Evolutionary conservation across 2,329 filamentous ascomycete genomes (phyloP).

Genomic region (Elsinoe necatrix): DNA sequence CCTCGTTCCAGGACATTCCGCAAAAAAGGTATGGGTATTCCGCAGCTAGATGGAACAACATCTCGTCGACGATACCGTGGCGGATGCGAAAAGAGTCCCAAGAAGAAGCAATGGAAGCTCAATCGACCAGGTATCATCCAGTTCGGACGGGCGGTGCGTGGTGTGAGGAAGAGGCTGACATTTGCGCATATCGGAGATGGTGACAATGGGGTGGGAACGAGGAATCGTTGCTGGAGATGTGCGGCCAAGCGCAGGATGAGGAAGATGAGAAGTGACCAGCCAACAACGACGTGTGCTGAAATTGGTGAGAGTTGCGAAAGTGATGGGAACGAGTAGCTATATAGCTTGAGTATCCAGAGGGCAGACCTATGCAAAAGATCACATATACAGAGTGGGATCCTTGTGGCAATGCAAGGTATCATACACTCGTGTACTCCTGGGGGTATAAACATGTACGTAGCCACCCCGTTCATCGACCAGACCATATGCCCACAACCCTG

Average conservation of each 20-base stretch:
- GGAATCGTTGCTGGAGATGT: neutral
- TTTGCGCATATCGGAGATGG: neutral
- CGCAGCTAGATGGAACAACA: neutral
- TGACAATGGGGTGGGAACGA: neutral
- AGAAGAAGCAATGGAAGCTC: neutral
- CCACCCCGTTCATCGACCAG: neutral
- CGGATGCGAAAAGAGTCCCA: neutral
- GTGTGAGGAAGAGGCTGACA: conserved; percentile 1
- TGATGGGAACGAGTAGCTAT: neutral
- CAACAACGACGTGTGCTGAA: neutral
- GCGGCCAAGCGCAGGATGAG: neutral
- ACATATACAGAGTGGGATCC: no score
- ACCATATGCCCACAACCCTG: neutral
- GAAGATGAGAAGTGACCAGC: neutral
- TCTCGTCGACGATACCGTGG: neutral
- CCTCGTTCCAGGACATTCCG: no score
- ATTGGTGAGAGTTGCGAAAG: neutral
- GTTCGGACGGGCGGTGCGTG: neutral
- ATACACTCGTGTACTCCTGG: neutral
- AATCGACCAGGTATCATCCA: neutral
- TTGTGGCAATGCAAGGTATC: no score
- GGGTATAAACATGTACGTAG: neutral
- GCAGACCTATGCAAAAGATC: no score
- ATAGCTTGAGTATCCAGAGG: no score
- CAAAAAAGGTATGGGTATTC: neutral